Evolutionary conservation across 2,329 filamentous ascomycete genomes (phyloP).

Genomic region (Botrytis byssoidea): DNA sequence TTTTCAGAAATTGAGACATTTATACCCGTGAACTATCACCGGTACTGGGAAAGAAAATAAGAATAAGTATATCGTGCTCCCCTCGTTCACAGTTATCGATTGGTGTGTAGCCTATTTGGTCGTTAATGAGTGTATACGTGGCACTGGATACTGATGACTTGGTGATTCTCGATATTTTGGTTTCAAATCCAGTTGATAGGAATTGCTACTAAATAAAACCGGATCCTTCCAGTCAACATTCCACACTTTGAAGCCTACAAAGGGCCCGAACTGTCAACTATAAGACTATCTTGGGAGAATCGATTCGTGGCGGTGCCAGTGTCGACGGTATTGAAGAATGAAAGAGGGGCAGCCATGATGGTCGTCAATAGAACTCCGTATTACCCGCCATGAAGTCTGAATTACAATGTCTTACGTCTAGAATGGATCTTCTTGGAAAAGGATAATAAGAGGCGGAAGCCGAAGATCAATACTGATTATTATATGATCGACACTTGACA

Average conservation of each 20-base stretch:
- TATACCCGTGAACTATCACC: background rate
- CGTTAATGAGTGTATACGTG: background rate
- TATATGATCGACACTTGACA: no score
- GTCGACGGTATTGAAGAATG: no score
- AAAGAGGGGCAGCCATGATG: no score
- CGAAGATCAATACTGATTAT: no score
- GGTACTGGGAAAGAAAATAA: background rate
- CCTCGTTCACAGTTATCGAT: background rate
- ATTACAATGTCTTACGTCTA: no score
- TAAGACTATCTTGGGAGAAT: background rate
- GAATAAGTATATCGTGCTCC: background rate
- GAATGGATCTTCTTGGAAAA: no score
- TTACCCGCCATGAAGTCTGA: no score
- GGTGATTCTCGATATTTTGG: background rate
- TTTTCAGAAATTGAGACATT: background rate
- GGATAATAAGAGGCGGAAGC: no score
- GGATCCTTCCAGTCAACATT: background rate
- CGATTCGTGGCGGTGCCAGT: background rate
- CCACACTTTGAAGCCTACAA: background rate
- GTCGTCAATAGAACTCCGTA: no score
- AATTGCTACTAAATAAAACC: background rate
- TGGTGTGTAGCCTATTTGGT: background rate
- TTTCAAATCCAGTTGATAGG: background rate
- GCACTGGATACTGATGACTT: background rate
- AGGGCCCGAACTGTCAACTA: background rate